Percentiles rank a stretch among this genome's conserved stretches.
phyloP scores from a whole-genome alignment of 345 rosid species.

The Ceriops zippeliana region DNA sequence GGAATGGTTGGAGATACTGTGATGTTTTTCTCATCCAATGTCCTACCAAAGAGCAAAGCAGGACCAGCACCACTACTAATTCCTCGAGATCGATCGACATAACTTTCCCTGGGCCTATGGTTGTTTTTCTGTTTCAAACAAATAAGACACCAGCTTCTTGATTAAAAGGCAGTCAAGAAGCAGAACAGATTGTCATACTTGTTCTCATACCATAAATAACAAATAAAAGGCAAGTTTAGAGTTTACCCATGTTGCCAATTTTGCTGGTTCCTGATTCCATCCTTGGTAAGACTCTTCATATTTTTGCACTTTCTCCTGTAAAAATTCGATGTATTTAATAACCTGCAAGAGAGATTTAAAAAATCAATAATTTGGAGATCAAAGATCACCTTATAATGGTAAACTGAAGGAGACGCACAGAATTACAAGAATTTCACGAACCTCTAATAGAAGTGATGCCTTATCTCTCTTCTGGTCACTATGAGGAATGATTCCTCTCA shows the following conservation, averaged over 20 bases:
- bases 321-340: slow-evolving; percentile 81
- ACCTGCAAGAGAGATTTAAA: slow-evolving; percentile 48
- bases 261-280: slow-evolving; percentile 69
- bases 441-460: slow-evolving; percentile 96
- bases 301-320: slow-evolving; percentile 76
- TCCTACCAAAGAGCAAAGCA: slow-evolving; percentile 43
- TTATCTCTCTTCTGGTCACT: slow-evolving; percentile 92
- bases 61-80: slow-evolving; percentile 32
- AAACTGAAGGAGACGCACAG: neutral
- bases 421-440: slow-evolving; percentile 14
- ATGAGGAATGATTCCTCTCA: slow-evolving; percentile 82
- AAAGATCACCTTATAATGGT: neutral
- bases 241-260: slow-evolving; percentile 70
- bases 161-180: neutral
- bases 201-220: neutral
- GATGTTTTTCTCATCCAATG: slow-evolving; percentile 53
- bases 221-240: slow-evolving; percentile 12
- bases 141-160: slow-evolving; percentile 7
- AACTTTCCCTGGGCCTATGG: slow-evolving; percentile 44
- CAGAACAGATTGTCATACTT: neutral
- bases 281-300: slow-evolving; percentile 66
- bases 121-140: slow-evolving; percentile 47
- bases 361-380: slow-evolving; percentile 11
- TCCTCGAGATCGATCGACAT: slow-evolving; percentile 38
- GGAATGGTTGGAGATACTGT: slow-evolving; percentile 35